A percentile compares a stretch with the other conserved stretches of the same genome.
Evolutionary conservation across 331 rosid species (phyloP).

Genomic region (Quercus tomentella): DNA sequence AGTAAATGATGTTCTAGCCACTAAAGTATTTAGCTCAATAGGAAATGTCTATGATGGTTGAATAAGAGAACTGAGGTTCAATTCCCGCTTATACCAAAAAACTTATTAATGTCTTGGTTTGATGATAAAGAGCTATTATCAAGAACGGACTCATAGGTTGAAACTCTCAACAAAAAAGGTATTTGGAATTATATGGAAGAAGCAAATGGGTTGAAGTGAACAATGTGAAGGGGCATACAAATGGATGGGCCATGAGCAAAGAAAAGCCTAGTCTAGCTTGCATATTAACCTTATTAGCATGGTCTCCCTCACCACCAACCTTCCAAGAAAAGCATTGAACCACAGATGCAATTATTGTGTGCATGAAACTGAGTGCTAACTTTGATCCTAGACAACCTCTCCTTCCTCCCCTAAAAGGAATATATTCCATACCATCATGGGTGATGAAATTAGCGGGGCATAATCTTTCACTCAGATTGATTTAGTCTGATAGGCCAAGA

Average conservation of each 20-base stretch:
- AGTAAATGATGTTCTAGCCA: too few species aligned
- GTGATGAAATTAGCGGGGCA: too few species aligned
- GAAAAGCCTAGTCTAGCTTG: slow-evolving; percentile 45
- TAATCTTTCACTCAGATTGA: too few species aligned
- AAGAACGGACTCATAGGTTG: too few species aligned
- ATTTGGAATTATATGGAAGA: background rate
- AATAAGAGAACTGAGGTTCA: too few species aligned
- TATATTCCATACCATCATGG: slow-evolving; percentile 16
- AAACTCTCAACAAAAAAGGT: too few species aligned
- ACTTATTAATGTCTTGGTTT: too few species aligned
- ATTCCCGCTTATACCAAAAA: too few species aligned
- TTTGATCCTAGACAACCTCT: slow-evolving; percentile 54
- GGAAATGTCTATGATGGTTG: too few species aligned
- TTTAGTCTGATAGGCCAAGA: too few species aligned
- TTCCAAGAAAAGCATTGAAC: slow-evolving; percentile 70
- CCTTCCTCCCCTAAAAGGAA: slow-evolving; percentile 52
- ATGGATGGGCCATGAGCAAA: slow-evolving; percentile 51
- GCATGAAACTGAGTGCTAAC: slow-evolving; percentile 36
- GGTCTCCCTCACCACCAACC: slow-evolving; percentile 32
- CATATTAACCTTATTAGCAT: slow-evolving; percentile 34
- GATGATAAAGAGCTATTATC: too few species aligned
- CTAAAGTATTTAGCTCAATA: too few species aligned
- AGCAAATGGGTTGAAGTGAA: slow-evolving; percentile 39
- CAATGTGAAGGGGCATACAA: slow-evolving; percentile 29
- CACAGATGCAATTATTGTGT: slow-evolving; percentile 37